Base-by-base conservation (phyloP, 208 protist species). In the Acanthamoeba polyphaga region DNA sequence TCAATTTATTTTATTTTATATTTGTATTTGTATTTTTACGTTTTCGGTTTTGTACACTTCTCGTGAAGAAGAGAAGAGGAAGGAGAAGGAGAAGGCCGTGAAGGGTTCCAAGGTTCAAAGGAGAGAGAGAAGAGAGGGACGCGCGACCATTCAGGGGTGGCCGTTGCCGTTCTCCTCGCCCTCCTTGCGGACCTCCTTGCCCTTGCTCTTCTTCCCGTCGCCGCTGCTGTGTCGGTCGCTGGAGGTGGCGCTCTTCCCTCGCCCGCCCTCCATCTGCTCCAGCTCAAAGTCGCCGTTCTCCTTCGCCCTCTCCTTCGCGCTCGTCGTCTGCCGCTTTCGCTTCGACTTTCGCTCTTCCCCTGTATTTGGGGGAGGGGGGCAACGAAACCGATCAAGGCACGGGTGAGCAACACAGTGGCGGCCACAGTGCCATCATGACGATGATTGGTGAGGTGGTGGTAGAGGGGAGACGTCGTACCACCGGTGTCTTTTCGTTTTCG, bases 281-380 rank as follows among this genome's bases (percentile, higher is more conserved):
- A 82, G 43, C 43, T 49, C 72, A 53, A 82, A 55, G 38, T 82
- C 72, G 9, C 72, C 72, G 38, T 82, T 82, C 72, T 82, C 72
- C 22, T 51, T 53, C 32, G 15, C 43, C 32, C 27, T 53, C 13
- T 82, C 43, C 32, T 53, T 82, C 72, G 19, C 38, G 15, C 10
- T 53, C 17, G 72, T 34, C 72, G 72, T 82, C 22, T 82, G n/a
- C n/a, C 72, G 72, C 43, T 82, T 82, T 43, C 68, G 68, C 68
- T 24, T 82, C 72, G 72, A 82, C 22, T n/a, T 43, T 51, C 72
- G 72, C 72, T 49, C 68, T 27, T 43, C 43, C 8, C 72, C 72
- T 53, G 72, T 49, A 24, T 24, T 62, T n/a, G n/a, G n/a, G n/a
- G n/a, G n/a, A n/a, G n/a, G n/a, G n/a, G n/a, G n/a, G n/a, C n/a